Conservation (phyloP, 2,329 filamentous ascomycete genomes). For the Pseudogymnoascus sp. region DNA sequence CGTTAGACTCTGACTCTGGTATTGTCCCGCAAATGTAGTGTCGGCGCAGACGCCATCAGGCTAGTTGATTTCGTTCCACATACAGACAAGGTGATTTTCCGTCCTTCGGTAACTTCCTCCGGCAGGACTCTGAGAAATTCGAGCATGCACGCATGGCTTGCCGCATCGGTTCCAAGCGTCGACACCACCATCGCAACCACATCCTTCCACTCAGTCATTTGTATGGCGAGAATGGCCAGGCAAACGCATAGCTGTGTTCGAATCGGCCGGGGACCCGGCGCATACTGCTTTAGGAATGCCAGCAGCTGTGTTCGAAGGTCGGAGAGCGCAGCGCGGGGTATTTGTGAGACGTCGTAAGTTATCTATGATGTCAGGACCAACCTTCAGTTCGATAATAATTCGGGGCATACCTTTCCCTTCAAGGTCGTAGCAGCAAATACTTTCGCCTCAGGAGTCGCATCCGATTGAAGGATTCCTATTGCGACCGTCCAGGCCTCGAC, state of each 20-base stretch:
- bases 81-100: constrained; percentile 99
- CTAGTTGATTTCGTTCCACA: constrained; percentile 58
- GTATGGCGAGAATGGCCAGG: constrained; percentile 87
- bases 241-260: constrained; percentile 92
- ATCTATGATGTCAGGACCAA: constrained; percentile 53
- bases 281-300: constrained; percentile 70
- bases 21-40: constrained; percentile 29
- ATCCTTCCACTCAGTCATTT: constrained; percentile 94
- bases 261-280: constrained; percentile 73
- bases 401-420: constrained; percentile 77
- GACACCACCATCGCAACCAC: constrained; percentile 76
- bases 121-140: constrained; percentile 96
- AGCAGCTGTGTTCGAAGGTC: constrained; percentile 79
- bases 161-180: constrained; percentile 65
- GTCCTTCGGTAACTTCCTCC: constrained; percentile 97
- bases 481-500: constrained; percentile 86
- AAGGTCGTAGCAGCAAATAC: constrained; percentile 94
- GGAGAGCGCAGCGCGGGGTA: constrained; percentile 65
- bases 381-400: not conserved
- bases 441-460: constrained; percentile 74
- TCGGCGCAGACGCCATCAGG: constrained; percentile 31
- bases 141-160: constrained; percentile 78
- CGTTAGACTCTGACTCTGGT: constrained; percentile 39
- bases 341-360: constrained; percentile 88
- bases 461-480: constrained; percentile 76